A percentile compares a stretch with the other conserved stretches of the same genome.
These are phyloP conservation scores for Magnusiomyces suaveolens DNA, from an alignment of 1,139 yeast genomes.

Conservation along the genomic window DNA sequence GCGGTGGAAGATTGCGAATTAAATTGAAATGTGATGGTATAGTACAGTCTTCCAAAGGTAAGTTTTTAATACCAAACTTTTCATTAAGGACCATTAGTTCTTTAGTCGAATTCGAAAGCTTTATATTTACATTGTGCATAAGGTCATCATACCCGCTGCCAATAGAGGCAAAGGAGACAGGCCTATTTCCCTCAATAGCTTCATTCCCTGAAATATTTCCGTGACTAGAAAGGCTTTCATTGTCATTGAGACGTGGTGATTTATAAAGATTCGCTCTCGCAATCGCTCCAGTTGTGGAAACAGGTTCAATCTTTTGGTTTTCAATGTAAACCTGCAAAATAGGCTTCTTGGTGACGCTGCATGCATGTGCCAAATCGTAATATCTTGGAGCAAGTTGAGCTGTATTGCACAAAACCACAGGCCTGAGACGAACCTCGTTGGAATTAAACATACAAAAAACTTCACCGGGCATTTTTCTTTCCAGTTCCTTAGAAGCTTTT, in stretches of 20 bases:
- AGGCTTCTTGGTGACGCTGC: constrained; percentile 21
- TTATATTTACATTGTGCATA: not conserved
- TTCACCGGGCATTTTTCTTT: constrained; percentile 20
- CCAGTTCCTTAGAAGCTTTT: constrained; percentile 17
- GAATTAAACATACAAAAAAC: constrained; percentile 27
- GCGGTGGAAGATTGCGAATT: not conserved
- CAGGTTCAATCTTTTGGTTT: constrained; percentile 22
- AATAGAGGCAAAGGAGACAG: not conserved
- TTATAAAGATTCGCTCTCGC: constrained; percentile 14
- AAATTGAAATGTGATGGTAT: not conserved
- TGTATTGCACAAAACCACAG: constrained; percentile 28
- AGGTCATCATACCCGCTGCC: not conserved
- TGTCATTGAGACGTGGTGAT: no score
- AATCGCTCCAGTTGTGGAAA: constrained; percentile 21
- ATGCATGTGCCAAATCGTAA: constrained; percentile 17
- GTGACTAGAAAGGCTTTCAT: no score
- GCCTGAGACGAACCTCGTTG: constrained; percentile 27
- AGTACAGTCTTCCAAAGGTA: not conserved
- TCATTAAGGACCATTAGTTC: not conserved
- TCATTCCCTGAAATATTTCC: not conserved
- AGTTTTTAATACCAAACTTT: not conserved
- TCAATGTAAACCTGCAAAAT: constrained; percentile 28
- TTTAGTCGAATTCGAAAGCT: not conserved
- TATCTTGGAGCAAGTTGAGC: constrained; percentile 12
- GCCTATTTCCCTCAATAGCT: not conserved